Evolutionary conservation across 139 green algal species (phyloP).

Genomic region (Chara braunii): DNA sequence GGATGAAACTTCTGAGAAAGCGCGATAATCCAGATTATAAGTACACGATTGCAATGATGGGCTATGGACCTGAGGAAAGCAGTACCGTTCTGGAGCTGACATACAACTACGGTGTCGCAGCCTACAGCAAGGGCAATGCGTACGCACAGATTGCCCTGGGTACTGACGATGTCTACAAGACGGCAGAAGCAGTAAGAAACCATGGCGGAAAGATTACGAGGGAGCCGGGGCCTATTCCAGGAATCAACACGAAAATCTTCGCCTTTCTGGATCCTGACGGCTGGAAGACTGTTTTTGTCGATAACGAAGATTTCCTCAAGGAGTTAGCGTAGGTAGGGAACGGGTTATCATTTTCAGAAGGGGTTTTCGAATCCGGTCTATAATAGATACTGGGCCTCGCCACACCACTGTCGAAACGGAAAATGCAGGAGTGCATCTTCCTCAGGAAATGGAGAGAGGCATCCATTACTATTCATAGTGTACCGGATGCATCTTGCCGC

Average conservation of each 20-base stretch:
- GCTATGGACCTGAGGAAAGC: constrained; percentile 61
- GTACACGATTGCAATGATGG: constrained; percentile 64
- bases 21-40: constrained; percentile 71
- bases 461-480: too few species aligned
- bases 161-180: constrained; percentile 46
- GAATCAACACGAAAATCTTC: constrained; percentile 45
- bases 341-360: neutral
- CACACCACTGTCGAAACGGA: too few species aligned
- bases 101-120: constrained; percentile 70
- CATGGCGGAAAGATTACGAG: constrained; percentile 42
- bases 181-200: constrained; percentile 30
- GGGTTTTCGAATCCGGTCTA: too few species aligned
- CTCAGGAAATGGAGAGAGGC: too few species aligned
- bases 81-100: constrained; percentile 79
- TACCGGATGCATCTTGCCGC: too few species aligned
- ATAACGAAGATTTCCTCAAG: constrained; percentile 93
- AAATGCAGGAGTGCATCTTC: too few species aligned
- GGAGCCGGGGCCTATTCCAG: constrained; percentile 37
- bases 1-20: constrained; percentile 63
- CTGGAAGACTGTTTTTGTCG: constrained; percentile 69
- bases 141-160: constrained; percentile 64
- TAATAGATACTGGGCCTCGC: too few species aligned
- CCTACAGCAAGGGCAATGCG: constrained; percentile 65
- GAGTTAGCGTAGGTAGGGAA: constrained; percentile 26
- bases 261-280: constrained; percentile 41